Base-by-base conservation (phyloP, 768 basidiomycete species). In the Fomitopsis serialis region DNA sequence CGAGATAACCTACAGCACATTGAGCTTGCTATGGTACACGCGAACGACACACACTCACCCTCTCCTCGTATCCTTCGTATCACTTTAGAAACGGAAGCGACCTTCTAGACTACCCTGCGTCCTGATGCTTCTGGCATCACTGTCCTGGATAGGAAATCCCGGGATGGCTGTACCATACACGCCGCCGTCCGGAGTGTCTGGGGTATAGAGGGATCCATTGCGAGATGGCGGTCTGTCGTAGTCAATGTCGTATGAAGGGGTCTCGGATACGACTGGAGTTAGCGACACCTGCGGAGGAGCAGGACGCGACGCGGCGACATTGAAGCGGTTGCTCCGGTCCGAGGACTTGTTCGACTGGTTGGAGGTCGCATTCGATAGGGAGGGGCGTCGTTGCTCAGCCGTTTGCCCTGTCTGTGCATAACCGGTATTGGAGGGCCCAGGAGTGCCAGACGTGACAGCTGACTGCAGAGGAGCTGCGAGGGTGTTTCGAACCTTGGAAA, bases 1-100 rank as follows among this genome's bases (percentile, higher is more conserved):
- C 86, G 83, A 22, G 91, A 92, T 19, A 96, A 65, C 90, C 91
- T 92, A 48, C 4, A 52, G 60, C 34, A 59, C 45, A 48, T 44
- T 19, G 49, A 52, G 44, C 34, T 11, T 35, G 1, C 23, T 24
- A 23, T 15, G 46, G 42, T 2, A 19, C 24, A 44, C 17, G 36
- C 37, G 19, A 19, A 4, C 13, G 15, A 40, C 13, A 15, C 5
- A 48, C 34, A 63, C 67, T 56, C 60, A 78, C 94, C 93, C 80
- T 96, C 93, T 42, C 95, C 95, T 52, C 94, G 78, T 62, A 97
- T 84, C 56, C 91, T 75, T 61, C 94, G 76, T 57, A 97, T 95
- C 29, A 93, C 90, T 69, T 93, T 93, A 17, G 91, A 93, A 0
- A 94, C 94, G 10, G 91, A 93, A 21, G 79, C 85, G 6, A 86